Conservation (phyloP, 768 basidiomycete species). For the Panaeolus papilionaceus region DNA sequence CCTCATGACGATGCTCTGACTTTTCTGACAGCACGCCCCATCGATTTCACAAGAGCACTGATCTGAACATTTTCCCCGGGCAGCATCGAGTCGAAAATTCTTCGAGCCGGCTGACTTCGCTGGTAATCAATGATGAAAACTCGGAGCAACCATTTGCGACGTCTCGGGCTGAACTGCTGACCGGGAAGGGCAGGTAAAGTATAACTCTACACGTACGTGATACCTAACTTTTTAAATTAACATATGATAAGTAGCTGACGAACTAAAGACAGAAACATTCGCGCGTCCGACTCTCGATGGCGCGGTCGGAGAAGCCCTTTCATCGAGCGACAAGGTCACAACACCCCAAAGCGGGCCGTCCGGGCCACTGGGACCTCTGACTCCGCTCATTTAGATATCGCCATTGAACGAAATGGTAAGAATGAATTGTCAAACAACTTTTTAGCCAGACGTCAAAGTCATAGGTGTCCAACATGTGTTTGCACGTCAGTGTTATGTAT, state of each 20-base stretch:
- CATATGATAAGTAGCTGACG: too few species aligned
- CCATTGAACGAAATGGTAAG: background rate
- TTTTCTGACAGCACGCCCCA: constrained; percentile 8
- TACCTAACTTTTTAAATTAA: too few species aligned
- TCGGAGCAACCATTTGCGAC: constrained; percentile 6
- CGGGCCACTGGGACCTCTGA: background rate
- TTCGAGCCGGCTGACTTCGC: too few species aligned
- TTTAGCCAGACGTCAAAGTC: constrained; percentile 4
- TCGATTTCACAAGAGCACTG: background rate
- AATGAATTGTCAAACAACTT: background rate
- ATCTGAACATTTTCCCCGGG: background rate
- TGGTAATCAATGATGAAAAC: background rate
- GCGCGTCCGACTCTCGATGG: background rate
- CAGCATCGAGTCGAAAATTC: too few species aligned
- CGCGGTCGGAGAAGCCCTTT: background rate
- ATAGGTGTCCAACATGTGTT: background rate
- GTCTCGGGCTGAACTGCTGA: background rate
- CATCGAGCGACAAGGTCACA: background rate
- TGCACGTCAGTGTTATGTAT: background rate
- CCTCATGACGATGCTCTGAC: background rate
- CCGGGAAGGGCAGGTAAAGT: background rate
- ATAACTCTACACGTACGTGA: too few species aligned
- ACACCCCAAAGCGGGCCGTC: background rate
- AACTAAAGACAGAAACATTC: background rate
- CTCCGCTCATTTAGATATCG: background rate